phyloP scores from a whole-genome alignment of 2,329 filamentous ascomycete genomes.

The Ceratocystis papillata region DNA sequence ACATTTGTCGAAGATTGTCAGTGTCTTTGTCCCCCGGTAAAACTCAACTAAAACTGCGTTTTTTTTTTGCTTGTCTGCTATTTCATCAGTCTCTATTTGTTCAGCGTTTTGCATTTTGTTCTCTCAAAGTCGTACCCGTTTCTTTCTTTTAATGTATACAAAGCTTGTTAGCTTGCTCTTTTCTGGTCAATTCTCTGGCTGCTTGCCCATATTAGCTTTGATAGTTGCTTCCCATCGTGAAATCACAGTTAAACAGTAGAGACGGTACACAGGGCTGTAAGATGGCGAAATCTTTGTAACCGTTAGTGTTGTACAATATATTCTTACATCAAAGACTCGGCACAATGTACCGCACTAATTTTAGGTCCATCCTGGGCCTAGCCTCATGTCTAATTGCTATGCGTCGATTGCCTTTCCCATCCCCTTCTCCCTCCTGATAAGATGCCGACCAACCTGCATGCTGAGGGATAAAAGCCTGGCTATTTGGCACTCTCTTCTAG shows the following conservation, averaged over 20 bases:
- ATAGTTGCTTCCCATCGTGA: background rate
- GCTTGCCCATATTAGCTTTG: background rate
- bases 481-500: background rate
- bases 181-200: background rate
- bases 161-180: background rate
- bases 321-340: constrained; percentile 19
- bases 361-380: background rate
- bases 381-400: background rate
- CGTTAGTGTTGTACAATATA: constrained; percentile 20
- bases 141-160: background rate
- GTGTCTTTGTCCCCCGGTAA: background rate
- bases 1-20: too few species aligned
- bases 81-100: background rate
- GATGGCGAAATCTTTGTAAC: background rate
- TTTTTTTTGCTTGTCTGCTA: background rate
- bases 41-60: background rate
- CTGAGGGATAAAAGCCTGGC: background rate
- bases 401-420: background rate
- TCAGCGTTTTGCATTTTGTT: constrained; percentile 5
- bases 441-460: too few species aligned
- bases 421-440: too few species aligned
- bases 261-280: background rate
- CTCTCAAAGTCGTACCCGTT: background rate
- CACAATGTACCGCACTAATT: background rate
- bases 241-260: background rate